Conservation (phyloP, 345 rosid species). For the Diplotaxis tenuifolia region DNA sequence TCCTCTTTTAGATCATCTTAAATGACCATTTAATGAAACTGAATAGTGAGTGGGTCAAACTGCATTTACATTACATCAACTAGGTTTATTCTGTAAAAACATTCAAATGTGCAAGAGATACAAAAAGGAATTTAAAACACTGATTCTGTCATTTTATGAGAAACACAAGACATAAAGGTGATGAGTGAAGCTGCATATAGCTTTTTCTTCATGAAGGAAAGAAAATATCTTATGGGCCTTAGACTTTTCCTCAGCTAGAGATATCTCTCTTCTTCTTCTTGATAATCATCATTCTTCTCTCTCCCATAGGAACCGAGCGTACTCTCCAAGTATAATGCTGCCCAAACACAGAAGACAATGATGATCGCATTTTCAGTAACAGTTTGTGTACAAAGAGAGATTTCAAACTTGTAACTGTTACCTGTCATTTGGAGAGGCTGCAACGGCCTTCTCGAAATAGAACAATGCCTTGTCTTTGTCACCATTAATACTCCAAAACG, state of each 20-base stretch:
- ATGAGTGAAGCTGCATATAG: not conserved
- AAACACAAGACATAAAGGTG: not conserved
- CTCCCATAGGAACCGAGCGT: constrained; percentile 78
- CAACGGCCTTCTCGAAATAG: constrained; percentile 60
- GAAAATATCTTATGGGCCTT: constrained; percentile 7
- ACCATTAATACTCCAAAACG: constrained; percentile 59
- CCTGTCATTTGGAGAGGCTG: constrained; percentile 68
- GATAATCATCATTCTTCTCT: constrained; percentile 39
- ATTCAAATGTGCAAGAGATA: not conserved
- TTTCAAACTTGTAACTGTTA: constrained; percentile 14
- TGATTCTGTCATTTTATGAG: constrained; percentile 1
- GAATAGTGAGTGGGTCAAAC: not conserved
- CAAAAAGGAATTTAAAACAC: not conserved
- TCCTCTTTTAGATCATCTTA: not conserved
- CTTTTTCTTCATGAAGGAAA: not conserved
- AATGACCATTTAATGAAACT: not conserved
- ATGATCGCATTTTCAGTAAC: not conserved
- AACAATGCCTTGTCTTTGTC: constrained; percentile 58
- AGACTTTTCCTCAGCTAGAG: not conserved
- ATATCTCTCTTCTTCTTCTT: not conserved
- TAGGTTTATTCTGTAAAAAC: not conserved
- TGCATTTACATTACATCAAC: constrained; percentile 9
- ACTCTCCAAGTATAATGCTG: constrained; percentile 70
- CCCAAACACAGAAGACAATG: constrained; percentile 1
- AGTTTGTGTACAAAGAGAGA: not conserved